Percentiles rank a stretch among this genome's conserved stretches.
These are phyloP conservation scores for Clitoria ternatea DNA, from an alignment of 306 rosid species.

Conservation along the genomic window DNA sequence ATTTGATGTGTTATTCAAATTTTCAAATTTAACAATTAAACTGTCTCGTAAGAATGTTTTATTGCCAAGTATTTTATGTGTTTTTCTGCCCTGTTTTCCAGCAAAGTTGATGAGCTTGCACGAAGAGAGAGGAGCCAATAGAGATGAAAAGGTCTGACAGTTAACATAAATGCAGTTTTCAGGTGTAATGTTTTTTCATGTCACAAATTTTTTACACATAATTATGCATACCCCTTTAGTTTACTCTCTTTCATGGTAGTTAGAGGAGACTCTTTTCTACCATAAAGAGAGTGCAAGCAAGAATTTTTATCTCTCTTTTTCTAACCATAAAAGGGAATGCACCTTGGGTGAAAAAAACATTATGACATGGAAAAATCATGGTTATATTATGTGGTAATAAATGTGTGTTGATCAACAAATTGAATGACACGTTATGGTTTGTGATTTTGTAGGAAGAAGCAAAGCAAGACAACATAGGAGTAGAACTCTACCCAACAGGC, in stretches of 20 bases:
- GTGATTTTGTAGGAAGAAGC: constrained; percentile 33
- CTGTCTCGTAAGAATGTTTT: no score
- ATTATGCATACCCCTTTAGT: no score
- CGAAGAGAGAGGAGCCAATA: constrained; percentile 13
- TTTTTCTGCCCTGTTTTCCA: background rate
- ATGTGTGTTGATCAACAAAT: background rate
- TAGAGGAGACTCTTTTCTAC: no score
- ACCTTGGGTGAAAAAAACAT: background rate
- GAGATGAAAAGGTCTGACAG: constrained; percentile 36
- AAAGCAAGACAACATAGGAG: constrained; percentile 32
- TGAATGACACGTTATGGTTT: background rate
- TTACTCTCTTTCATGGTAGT: no score
- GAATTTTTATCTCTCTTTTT: background rate
- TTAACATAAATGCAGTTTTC: background rate
- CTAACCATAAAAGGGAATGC: background rate
- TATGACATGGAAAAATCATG: background rate
- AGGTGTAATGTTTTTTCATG: no score
- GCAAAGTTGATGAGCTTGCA: constrained; percentile 29
- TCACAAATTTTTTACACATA: no score
- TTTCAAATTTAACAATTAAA: no score
- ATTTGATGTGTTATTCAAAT: no score
- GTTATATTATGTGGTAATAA: background rate
- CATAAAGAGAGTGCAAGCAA: background rate
- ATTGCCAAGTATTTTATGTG: background rate
- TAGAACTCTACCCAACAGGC: constrained; percentile 67